phyloP scores from a whole-genome alignment of 441 rosid species.

The Mallotus japonicus region DNA sequence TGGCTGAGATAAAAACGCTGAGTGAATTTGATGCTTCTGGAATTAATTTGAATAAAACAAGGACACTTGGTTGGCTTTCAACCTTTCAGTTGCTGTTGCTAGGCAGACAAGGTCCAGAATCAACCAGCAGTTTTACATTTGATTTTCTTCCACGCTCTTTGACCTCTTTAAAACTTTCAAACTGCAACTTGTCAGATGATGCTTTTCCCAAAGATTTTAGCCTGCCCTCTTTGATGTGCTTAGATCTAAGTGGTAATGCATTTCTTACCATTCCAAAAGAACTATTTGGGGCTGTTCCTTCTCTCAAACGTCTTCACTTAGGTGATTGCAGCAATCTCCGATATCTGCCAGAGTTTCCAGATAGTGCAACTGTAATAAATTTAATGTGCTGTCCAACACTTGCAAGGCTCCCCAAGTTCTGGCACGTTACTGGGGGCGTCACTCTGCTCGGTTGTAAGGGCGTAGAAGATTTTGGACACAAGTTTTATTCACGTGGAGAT shows the following conservation, averaged over 20 bases:
- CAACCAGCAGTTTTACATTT: not conserved
- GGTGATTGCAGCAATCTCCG: not conserved
- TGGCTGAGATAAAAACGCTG: conserved; percentile 8
- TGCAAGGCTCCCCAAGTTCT: not conserved
- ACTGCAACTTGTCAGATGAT: not conserved
- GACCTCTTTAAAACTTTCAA: not conserved
- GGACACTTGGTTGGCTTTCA: too few relatives aligned
- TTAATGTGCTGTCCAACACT: not conserved
- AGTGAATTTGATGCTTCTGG: not conserved
- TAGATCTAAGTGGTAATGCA: not conserved
- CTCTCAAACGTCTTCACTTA: not conserved
- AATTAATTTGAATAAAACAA: not conserved
- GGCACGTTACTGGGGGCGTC: too few relatives aligned
- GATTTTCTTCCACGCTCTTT: conserved; percentile 4
- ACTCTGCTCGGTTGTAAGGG: conserved; percentile 7
- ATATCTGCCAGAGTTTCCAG: conserved; percentile 15
- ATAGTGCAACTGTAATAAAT: not conserved
- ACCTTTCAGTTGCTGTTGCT: not conserved
- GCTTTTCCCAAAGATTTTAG: not conserved
- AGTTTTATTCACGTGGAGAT: not conserved
- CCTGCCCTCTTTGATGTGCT: not conserved
- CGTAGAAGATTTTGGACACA: not conserved
- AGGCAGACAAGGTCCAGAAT: not conserved
- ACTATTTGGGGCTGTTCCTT: not conserved
- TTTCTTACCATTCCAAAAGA: conserved; percentile 1